Conservation (phyloP, 805 yeast genomes). For the Scheffersomyces coipomensis region DNA sequence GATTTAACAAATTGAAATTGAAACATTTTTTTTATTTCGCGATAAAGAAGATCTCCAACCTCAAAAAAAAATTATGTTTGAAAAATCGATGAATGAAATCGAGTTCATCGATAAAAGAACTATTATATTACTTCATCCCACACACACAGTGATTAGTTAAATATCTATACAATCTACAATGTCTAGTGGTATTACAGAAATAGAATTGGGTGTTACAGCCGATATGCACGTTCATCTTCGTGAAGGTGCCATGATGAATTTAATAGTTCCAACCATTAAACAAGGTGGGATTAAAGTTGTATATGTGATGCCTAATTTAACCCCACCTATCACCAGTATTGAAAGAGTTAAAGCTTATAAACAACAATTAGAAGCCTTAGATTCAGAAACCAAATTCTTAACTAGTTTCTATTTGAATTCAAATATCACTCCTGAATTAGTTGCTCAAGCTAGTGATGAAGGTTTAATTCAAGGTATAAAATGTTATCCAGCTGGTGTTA, state of each 20-base stretch:
- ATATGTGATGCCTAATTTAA: constrained; percentile 93
- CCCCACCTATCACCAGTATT: constrained; percentile 85
- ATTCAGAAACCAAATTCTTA: constrained; percentile 83
- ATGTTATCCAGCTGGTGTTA: constrained; percentile 98
- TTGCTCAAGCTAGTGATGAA: constrained; percentile 69
- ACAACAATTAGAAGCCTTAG: constrained; percentile 53
- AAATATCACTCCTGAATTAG: constrained; percentile 81
- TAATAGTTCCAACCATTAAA: constrained; percentile 85
- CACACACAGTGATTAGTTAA: no score
- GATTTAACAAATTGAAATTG: no score
- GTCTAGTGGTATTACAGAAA: no score
- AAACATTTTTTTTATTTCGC: no score
- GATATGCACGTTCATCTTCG: constrained; percentile 97
- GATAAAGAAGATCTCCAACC: no score
- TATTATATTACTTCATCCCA: no score
- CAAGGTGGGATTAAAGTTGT: constrained; percentile 91
- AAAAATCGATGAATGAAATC: no score
- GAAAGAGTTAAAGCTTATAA: constrained; percentile 73
- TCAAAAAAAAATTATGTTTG: no score
- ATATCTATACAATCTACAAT: no score
- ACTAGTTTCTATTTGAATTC: constrained; percentile 86
- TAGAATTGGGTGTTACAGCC: constrained; percentile 69
- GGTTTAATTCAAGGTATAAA: constrained; percentile 84
- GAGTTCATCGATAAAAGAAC: no score
- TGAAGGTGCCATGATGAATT: constrained; percentile 89